Conservation (phyloP, 371 early-diverging fungal species). For the Phascolomyces articulosus region DNA sequence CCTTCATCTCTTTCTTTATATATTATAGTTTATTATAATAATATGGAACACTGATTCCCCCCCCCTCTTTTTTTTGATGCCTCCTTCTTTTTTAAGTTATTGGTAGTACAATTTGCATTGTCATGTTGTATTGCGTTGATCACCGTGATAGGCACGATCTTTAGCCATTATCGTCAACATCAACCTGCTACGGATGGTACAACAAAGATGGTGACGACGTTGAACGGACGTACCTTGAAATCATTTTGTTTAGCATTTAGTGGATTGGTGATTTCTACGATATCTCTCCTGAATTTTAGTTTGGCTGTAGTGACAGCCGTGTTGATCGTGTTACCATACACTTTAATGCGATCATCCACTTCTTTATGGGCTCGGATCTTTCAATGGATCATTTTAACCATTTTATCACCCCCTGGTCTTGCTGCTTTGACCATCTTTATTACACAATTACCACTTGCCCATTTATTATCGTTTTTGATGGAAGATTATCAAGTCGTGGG, state of each 20-base stretch:
- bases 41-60: too few species aligned
- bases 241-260: slow-evolving; percentile 69
- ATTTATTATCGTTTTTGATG: slow-evolving; percentile 39
- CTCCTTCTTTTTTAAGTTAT: slow-evolving; percentile 10
- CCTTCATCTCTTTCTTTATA: neutral
- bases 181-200: slow-evolving; percentile 15
- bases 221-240: slow-evolving; percentile 62
- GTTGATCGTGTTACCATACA: slow-evolving; percentile 67
- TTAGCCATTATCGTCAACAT: neutral
- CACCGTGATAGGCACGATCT: slow-evolving; percentile 12
- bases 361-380: slow-evolving; percentile 21
- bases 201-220: neutral
- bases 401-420: slow-evolving; percentile 61
- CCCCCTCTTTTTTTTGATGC: neutral
- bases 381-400: slow-evolving; percentile 41
- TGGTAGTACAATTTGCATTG: slow-evolving; percentile 26
- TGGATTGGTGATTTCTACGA: slow-evolving; percentile 72
- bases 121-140: slow-evolving; percentile 18
- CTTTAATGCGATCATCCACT: slow-evolving; percentile 59
- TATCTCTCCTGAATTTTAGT: slow-evolving; percentile 85
- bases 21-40: too few species aligned
- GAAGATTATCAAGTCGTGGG: slow-evolving; percentile 63
- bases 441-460: slow-evolving; percentile 25
- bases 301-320: slow-evolving; percentile 76
- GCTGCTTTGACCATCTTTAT: slow-evolving; percentile 26